phyloP scores from a whole-genome alignment of 2,329 filamentous ascomycete genomes.

The Fusarium sp. region DNA sequence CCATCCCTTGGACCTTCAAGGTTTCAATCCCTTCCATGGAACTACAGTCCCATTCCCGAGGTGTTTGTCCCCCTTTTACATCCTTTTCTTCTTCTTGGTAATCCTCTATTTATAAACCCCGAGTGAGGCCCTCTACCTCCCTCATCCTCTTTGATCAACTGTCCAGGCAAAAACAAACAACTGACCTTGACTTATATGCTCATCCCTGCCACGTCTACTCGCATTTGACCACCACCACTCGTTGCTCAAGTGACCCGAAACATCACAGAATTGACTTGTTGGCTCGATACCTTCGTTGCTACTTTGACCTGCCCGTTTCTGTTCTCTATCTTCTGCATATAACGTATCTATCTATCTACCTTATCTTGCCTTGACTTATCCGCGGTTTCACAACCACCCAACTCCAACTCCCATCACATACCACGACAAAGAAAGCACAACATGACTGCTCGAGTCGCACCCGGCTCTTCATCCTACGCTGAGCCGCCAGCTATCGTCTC shows the following conservation, averaged over 20 bases:
- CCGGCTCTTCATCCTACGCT: slow-evolving; percentile 35
- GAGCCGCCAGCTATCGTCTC: slow-evolving; percentile 39
- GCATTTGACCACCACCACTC: slow-evolving; percentile 14
- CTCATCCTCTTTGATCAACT: slow-evolving; percentile 10
- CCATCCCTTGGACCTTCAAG: slow-evolving; percentile 12
- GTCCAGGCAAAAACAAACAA: slow-evolving; percentile 13
- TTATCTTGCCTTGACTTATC: slow-evolving; percentile 11
- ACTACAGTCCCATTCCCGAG: slow-evolving; percentile 12
- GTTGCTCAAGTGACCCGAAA: slow-evolving; percentile 29
- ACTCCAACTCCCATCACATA: not conserved
- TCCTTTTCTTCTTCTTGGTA: slow-evolving; percentile 9
- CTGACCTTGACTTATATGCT: slow-evolving; percentile 17
- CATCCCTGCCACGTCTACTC: slow-evolving; percentile 32
- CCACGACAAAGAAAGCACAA: slow-evolving; percentile 22
- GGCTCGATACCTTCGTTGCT: not conserved
- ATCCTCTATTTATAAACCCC: slow-evolving; percentile 23
- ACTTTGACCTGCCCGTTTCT: not conserved
- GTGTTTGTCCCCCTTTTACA: slow-evolving; percentile 24
- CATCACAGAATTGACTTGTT: not conserved
- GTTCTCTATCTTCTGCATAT: not conserved
- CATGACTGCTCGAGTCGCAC: slow-evolving; percentile 41
- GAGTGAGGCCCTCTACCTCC: slow-evolving; percentile 15
- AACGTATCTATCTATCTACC: not conserved
- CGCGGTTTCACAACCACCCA: slow-evolving; percentile 6
- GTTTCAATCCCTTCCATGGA: slow-evolving; percentile 26